Conservation (phyloP, 441 rosid species). For the Populus hybrid region DNA sequence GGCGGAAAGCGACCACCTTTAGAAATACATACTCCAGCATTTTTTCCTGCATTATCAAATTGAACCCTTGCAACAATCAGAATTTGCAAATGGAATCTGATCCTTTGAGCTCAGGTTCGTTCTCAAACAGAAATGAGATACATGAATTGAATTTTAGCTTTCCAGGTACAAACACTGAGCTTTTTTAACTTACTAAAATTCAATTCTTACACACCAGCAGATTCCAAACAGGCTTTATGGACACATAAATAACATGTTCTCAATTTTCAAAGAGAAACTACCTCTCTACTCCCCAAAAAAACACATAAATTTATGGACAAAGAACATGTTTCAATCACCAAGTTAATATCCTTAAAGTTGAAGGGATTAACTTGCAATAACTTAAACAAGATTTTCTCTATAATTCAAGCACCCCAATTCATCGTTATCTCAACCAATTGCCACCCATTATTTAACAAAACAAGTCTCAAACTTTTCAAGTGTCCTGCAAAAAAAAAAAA, state of each 20-base stretch:
- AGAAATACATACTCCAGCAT: constrained; percentile 49
- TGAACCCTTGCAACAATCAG: not conserved
- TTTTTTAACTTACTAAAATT: not conserved
- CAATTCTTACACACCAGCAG: not conserved
- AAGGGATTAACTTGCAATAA: not conserved
- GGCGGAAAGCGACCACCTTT: constrained; percentile 72
- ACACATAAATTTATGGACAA: not conserved
- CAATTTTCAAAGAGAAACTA: not conserved
- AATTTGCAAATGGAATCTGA: not conserved
- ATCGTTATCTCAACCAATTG: not conserved
- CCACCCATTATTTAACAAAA: not conserved
- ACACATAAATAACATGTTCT: not conserved
- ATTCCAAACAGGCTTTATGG: not conserved
- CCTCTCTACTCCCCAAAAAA: not conserved
- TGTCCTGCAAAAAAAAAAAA: not conserved
- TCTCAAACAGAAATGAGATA: not conserved
- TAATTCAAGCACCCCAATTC: not conserved
- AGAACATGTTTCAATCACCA: not conserved
- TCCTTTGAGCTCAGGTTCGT: not conserved
- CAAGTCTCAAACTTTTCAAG: not conserved
- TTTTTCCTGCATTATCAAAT: constrained; percentile 30
- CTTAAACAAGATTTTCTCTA: not conserved
- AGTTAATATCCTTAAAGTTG: not conserved
- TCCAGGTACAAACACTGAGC: not conserved
- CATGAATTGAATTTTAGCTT: not conserved